Percentiles rank a stretch among this genome's conserved stretches.
phyloP scores from a whole-genome alignment of 169 alveolate genomes.

The Haemoproteus tartakovskyi region DNA sequence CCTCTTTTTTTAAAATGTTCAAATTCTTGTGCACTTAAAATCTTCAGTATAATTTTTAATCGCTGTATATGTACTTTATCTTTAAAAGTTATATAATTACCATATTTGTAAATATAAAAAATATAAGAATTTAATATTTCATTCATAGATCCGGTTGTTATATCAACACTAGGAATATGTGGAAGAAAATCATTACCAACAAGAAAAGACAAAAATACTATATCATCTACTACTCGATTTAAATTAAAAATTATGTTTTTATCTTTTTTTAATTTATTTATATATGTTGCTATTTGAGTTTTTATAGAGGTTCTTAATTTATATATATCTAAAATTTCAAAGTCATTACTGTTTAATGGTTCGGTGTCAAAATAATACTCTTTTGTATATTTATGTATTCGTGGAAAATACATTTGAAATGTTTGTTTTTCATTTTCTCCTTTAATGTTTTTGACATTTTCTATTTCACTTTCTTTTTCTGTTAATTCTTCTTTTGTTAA shows the following conservation, averaged over 20 bases:
- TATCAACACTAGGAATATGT: slow-evolving; percentile 85
- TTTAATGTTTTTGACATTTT: too few relatives aligned
- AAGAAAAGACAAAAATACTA: slow-evolving; percentile 90
- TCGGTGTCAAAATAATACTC: slow-evolving; percentile 23
- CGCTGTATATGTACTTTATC: slow-evolving; percentile 52
- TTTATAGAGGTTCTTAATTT: slow-evolving; percentile 37
- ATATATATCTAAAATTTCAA: slow-evolving; percentile 50
- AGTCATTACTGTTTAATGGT: slow-evolving; percentile 34
- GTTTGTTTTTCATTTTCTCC: too few relatives aligned
- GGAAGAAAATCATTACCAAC: slow-evolving; percentile 97
- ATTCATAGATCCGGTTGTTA: slow-evolving; percentile 87
- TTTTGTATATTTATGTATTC: slow-evolving; percentile 23
- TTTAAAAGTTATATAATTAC: slow-evolving; percentile 52
- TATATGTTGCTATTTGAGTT: slow-evolving; percentile 63
- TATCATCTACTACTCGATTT: slow-evolving; percentile 91
- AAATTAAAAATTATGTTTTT: slow-evolving; percentile 54
- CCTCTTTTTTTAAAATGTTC: slow-evolving; percentile 50
- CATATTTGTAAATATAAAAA: slow-evolving; percentile 68
- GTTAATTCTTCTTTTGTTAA: too few relatives aligned
- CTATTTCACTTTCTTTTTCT: too few relatives aligned
- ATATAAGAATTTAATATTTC: slow-evolving; percentile 71
- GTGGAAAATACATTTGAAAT: too few relatives aligned
- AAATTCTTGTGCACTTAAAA: slow-evolving; percentile 26
- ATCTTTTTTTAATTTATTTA: slow-evolving; percentile 58
- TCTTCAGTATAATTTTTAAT: slow-evolving; percentile 8